Percentiles rank a stretch among this genome's conserved stretches.
These are phyloP conservation scores for Cutaneotrichosporon mucoides DNA, from an alignment of 1,284 basidiomycete genomes.

Conservation along the genomic window DNA sequence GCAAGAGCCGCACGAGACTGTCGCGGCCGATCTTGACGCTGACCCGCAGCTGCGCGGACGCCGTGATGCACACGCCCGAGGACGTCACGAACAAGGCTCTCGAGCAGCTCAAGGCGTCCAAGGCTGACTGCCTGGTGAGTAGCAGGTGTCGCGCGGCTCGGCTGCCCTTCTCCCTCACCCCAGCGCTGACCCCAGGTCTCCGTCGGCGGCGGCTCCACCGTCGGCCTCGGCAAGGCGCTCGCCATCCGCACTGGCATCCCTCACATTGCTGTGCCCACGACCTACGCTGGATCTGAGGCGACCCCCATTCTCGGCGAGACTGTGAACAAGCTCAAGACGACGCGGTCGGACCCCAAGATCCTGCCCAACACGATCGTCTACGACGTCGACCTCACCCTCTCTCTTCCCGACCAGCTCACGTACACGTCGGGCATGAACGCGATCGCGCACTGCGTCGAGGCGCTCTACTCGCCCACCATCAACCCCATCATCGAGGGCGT, in stretches of 20 bases:
- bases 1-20: too few species aligned
- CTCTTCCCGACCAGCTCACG: slow-evolving; percentile 50
- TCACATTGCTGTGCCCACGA: slow-evolving; percentile 54
- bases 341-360: slow-evolving; percentile 50
- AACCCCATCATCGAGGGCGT: slow-evolving; percentile 52
- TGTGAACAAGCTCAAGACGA: slow-evolving; percentile 51
- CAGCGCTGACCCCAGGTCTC: slow-evolving; percentile 10
- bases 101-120: slow-evolving; percentile 33
- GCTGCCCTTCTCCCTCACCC: neutral
- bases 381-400: slow-evolving; percentile 52
- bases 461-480: slow-evolving; percentile 49
- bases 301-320: slow-evolving; percentile 54
- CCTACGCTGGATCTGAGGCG: slow-evolving; percentile 53
- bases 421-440: slow-evolving; percentile 54
- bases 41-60: slow-evolving; percentile 38
- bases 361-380: slow-evolving; percentile 54
- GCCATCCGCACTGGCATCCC: slow-evolving; percentile 50
- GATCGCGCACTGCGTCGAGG: slow-evolving; percentile 53
- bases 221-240: slow-evolving; percentile 53
- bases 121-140: slow-evolving; percentile 51
- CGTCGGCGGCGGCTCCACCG: slow-evolving; percentile 53
- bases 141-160: neutral
- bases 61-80: slow-evolving; percentile 54
- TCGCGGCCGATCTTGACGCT: neutral
- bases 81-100: slow-evolving; percentile 48